Evolutionary conservation across 305 asterid genomes (phyloP), one percentile per base, ranked within the genome.

Genomic region (Euphrasia arctica): DNA sequence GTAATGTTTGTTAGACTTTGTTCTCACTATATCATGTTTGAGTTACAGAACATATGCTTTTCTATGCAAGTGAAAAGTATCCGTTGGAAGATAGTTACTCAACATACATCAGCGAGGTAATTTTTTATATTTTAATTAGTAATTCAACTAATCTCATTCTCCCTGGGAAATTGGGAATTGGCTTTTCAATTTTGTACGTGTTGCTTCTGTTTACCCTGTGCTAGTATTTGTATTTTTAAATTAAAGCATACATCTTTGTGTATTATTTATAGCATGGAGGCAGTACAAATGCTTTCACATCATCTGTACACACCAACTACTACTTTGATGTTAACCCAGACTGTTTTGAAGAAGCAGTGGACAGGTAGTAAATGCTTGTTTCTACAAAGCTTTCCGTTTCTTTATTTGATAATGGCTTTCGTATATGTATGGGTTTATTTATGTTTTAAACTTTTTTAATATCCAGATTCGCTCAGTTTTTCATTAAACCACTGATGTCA

Each of bases 41-140:
- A 50, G 31, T 74, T 79, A 64, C 91, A 90, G 98, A 90, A 69
- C 98, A 92, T 72, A 92, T 92, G 98, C 83, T 92, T 64, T 92
- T 92, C 78, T 92, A 90, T 76, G 95, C 98, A 41, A 92, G 97
- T 75, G 96, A 90, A 71, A 92, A 92, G 82, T 92, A 92, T 68
- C 98, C 96, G 1, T 45, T 63, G 80, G 97, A 92, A 78, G 97
- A 92, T 75, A 89, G 97, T 82, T 92, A 92, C 82, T 87, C 91
- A 18, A 83, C 81, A 77, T 92, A 84, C 75, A 89, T 92, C 60
- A 80, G 83, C 5, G 96, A 90, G 96, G 97, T 87, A 81, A 39
- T 57, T 1, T 57, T 48, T 14, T 15, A 15, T 0, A 14, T 50
- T 14, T 15, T 14, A 42, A n/a, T 45, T 45, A 45, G 13, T 65